Conservation (phyloP, 768 basidiomycete genomes). For the Tephrocybe sp. region DNA sequence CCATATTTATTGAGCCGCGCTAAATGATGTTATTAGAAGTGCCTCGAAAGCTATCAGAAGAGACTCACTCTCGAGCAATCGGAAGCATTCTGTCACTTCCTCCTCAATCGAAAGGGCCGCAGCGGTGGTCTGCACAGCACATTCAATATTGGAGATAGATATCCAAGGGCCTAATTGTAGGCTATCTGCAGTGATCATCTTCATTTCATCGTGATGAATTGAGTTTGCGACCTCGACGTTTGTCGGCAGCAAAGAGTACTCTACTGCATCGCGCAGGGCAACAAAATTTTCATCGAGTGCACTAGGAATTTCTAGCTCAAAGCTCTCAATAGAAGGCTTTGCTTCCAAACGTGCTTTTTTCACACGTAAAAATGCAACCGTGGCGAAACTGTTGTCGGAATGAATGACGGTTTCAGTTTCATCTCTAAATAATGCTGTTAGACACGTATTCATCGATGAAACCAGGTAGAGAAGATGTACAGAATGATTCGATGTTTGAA, state of each 20-base stretch:
- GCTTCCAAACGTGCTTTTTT: slow-evolving; percentile 60
- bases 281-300: slow-evolving; percentile 47
- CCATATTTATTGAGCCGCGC: slow-evolving; percentile 48
- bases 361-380: slow-evolving; percentile 88
- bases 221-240: not conserved
- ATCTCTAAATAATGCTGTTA: slow-evolving; percentile 34
- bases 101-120: slow-evolving; percentile 53
- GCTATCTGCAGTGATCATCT: slow-evolving; percentile 12
- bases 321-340: slow-evolving; percentile 35
- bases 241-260: not conserved
- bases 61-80: slow-evolving; percentile 53
- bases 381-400: slow-evolving; percentile 79
- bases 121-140: slow-evolving; percentile 8
- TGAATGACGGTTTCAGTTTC: slow-evolving; percentile 73
- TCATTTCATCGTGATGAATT: not conserved
- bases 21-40: slow-evolving; percentile 22
- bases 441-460: slow-evolving; percentile 3
- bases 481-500: slow-evolving; percentile 77
- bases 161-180: slow-evolving; percentile 62
- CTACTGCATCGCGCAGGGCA: slow-evolving; percentile 23
- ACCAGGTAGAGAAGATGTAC: slow-evolving; percentile 37
- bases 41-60: not conserved
- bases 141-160: slow-evolving; percentile 56
- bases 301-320: slow-evolving; percentile 40
- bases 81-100: slow-evolving; percentile 72